Conservation (phyloP, 2,329 filamentous ascomycete genomes). For the Phoma sp. region DNA sequence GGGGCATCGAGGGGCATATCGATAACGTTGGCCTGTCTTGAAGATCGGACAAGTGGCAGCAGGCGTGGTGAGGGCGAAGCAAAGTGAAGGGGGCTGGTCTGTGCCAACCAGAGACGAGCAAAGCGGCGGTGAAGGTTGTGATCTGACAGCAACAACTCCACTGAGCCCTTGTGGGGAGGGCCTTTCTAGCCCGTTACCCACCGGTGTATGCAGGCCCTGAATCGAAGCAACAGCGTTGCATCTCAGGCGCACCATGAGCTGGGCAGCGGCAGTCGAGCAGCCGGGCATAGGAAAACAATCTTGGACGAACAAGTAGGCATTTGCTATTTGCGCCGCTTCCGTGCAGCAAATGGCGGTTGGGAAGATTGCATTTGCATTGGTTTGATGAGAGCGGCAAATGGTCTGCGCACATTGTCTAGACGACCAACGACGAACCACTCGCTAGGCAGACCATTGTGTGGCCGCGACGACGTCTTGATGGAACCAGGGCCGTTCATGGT, state of each 20-base stretch:
- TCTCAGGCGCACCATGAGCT: conserved; percentile 10
- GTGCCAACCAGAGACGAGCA: conserved; percentile 7
- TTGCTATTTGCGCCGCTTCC: not conserved
- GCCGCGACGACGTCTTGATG: conserved; percentile 1
- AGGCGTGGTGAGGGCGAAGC: conserved; percentile 1
- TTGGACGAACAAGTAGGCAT: no score
- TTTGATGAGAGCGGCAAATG: conserved; percentile 9
- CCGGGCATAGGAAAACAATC: conserved; percentile 2
- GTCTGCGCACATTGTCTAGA: not conserved
- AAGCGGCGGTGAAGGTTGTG: conserved; percentile 17
- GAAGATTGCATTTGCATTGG: not conserved
- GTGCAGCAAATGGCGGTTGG: conserved; percentile 4
- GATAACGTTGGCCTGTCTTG: conserved; percentile 7
- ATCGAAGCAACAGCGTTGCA: conserved; percentile 5
- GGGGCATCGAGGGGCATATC: conserved; percentile 19
- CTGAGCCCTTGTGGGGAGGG: conserved; percentile 15
- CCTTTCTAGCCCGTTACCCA: conserved; percentile 12
- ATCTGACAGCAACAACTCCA: conserved; percentile 17
- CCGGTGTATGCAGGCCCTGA: conserved; percentile 15
- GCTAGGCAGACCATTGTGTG: conserved; percentile 7
- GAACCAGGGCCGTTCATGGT: conserved; percentile 16
- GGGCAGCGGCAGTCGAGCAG: conserved; percentile 14
- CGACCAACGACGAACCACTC: conserved; percentile 9
- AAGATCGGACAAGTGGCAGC: conserved; percentile 8
- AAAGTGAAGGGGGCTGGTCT: conserved; percentile 9